These are phyloP conservation scores for Aureobasidium lini DNA, from an alignment of 2,329 filamentous ascomycete genomes.

Conservation along the genomic window DNA sequence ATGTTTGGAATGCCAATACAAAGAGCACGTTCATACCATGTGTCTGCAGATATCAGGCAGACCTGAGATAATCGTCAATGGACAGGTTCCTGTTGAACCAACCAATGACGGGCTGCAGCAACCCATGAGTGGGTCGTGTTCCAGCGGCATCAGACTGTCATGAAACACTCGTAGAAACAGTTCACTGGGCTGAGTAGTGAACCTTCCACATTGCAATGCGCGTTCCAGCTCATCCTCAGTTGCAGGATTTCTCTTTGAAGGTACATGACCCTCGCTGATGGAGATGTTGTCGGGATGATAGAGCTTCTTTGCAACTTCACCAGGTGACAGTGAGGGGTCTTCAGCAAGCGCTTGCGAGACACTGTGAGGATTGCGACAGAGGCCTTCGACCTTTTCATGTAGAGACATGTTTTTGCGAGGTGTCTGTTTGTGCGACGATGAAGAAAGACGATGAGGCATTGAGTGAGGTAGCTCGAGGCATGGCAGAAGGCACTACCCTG, in stretches of 20 bases:
- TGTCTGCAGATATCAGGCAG: slow-evolving; percentile 66
- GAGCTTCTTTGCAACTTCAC: slow-evolving; percentile 49
- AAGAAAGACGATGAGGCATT: not conserved
- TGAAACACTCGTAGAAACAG: slow-evolving; percentile 63
- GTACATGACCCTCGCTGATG: slow-evolving; percentile 21
- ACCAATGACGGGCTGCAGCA: slow-evolving; percentile 53
- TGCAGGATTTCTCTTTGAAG: slow-evolving; percentile 15
- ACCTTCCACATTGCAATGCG: slow-evolving; percentile 57
- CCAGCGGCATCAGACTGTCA: slow-evolving; percentile 52
- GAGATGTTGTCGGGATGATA: slow-evolving; percentile 36
- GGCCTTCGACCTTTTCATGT: slow-evolving; percentile 40
- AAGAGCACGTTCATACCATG: slow-evolving; percentile 35
- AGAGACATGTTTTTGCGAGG: not conserved
- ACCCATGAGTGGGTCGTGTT: slow-evolving; percentile 44
- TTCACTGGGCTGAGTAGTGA: slow-evolving; percentile 58
- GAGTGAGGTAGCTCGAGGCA: not conserved
- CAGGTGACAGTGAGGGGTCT: slow-evolving; percentile 46
- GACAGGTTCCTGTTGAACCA: slow-evolving; percentile 56
- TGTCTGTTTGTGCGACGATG: not conserved
- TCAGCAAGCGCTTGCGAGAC: slow-evolving; percentile 52
- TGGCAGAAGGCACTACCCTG: not conserved
- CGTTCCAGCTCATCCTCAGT: slow-evolving; percentile 42
- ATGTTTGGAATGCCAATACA: not conserved
- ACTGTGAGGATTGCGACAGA: slow-evolving; percentile 47
- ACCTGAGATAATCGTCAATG: slow-evolving; percentile 61